These are phyloP conservation scores for Xerocomus spinulosus DNA, from an alignment of 768 basidiomycete genomes.

Conservation along the genomic window DNA sequence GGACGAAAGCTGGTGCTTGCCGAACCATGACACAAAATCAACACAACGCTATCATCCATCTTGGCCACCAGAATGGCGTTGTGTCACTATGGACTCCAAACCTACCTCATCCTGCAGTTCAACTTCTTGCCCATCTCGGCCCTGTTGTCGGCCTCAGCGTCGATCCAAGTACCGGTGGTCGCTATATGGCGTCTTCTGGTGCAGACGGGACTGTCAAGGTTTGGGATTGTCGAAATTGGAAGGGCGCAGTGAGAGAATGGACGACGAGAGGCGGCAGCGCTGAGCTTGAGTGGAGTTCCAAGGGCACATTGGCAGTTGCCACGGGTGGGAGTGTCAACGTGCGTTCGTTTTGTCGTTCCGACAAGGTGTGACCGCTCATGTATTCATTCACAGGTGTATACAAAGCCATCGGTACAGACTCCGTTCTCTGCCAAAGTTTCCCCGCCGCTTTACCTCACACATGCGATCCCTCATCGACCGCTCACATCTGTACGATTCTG, in stretches of 20 bases:
- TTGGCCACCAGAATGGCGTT: slow-evolving; percentile 92
- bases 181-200: slow-evolving; percentile 89
- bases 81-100: slow-evolving; percentile 99
- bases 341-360: slow-evolving; percentile 18
- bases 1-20: slow-evolving; percentile 85
- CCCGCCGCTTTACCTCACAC: slow-evolving; percentile 86
- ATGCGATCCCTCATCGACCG: slow-evolving; percentile 77
- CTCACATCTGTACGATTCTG: slow-evolving; percentile 76
- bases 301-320: slow-evolving; percentile 77
- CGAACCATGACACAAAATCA: slow-evolving; percentile 83
- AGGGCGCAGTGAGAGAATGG: slow-evolving; percentile 81
- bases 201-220: slow-evolving; percentile 87
- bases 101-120: slow-evolving; percentile 85
- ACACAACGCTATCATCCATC: slow-evolving; percentile 91
- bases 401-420: slow-evolving; percentile 58
- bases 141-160: slow-evolving; percentile 78
- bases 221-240: slow-evolving; percentile 98
- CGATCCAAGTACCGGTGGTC: slow-evolving; percentile 79
- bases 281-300: slow-evolving; percentile 80
- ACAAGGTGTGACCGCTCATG: background rate
- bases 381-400: slow-evolving; percentile 55
- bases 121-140: slow-evolving; percentile 85
- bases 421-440: slow-evolving; percentile 43
- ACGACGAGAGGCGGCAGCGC: slow-evolving; percentile 59
- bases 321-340: slow-evolving; percentile 84